Evolutionary conservation across 805 yeast genomes (phyloP), one percentile per base, ranked within the genome.

Genomic region (Hanseniaspora jakobsenii): DNA sequence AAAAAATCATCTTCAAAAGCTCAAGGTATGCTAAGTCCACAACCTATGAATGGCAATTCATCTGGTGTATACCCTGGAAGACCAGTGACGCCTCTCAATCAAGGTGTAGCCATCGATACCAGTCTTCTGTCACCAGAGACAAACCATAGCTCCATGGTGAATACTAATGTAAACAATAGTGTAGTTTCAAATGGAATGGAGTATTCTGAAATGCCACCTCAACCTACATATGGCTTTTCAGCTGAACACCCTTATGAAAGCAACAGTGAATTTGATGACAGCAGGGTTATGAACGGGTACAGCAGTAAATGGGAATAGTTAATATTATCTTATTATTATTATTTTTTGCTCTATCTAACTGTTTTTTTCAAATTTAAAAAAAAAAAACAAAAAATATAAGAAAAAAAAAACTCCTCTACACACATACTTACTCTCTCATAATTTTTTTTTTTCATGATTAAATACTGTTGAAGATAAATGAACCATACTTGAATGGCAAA

Each of bases 191-290:
- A 24, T 32, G 19, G 36, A 35, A 12, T 24, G 27, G 27, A 24
- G 10, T 24, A n/a, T n/a, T n/a, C n/a, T n/a, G n/a, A n/a, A n/a
- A n/a, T n/a, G n/a, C n/a, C n/a, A n/a, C n/a, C n/a, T 17, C 38
- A 2, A 19, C 38, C 38, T 6, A 23, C 19, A 4, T 41, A 41
- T n/a, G n/a, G n/a, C 13, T 14, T 32, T 18, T 6, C 7, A 17
- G 19, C 32, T n/a, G 41, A 43, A 14, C 47, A 43, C 16, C 47
- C 47, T 3, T 43, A 43, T 26, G 47, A 34, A 4, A 38, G 41
- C 10, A 43, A 43, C 29, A 30, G 37, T n/a, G 47, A 36, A 10
- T 36, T 23, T 23, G 47, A 43, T 18, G 41, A 43, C 12, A 43
- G 41, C n/a, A 31, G 21, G 12, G 37, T 43, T 18, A 23, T 31